These are phyloP conservation scores for Suillus sp. DNA, from an alignment of 768 basidiomycete species.

Conservation along the genomic window DNA sequence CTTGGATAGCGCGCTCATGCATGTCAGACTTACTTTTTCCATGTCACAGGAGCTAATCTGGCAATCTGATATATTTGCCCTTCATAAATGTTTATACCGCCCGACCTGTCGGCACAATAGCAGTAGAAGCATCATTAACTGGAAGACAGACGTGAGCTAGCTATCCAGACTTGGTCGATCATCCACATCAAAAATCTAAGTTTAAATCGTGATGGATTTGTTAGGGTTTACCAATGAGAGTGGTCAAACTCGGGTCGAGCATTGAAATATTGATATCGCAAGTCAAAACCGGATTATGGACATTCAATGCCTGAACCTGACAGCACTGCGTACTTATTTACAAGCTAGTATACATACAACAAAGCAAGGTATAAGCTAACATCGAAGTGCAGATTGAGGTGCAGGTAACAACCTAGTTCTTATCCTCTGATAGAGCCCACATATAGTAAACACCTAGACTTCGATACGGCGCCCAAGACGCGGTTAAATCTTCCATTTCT, in stretches of 20 bases:
- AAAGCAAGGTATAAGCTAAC: background rate
- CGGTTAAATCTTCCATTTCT: conserved; percentile 81
- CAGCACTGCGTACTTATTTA: background rate
- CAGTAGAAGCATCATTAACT: background rate
- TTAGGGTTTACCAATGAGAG: background rate
- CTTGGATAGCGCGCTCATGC: background rate
- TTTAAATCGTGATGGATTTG: background rate
- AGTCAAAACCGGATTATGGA: background rate
- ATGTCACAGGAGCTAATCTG: background rate
- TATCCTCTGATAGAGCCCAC: conserved; percentile 72
- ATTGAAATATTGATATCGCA: no score
- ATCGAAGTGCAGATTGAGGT: background rate
- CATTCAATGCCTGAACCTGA: background rate
- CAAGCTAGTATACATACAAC: background rate
- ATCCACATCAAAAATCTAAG: background rate
- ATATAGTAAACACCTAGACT: conserved; percentile 89
- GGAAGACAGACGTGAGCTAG: background rate
- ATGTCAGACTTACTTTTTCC: background rate
- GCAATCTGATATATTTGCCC: background rate
- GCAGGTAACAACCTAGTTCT: background rate
- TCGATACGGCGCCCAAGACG: conserved; percentile 78
- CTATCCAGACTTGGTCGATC: background rate
- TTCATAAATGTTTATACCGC: background rate
- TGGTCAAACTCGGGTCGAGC: background rate
- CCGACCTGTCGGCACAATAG: background rate